phyloP scores from a whole-genome alignment of 2,329 filamentous ascomycete genomes.

The Pleomassaria siparia region DNA sequence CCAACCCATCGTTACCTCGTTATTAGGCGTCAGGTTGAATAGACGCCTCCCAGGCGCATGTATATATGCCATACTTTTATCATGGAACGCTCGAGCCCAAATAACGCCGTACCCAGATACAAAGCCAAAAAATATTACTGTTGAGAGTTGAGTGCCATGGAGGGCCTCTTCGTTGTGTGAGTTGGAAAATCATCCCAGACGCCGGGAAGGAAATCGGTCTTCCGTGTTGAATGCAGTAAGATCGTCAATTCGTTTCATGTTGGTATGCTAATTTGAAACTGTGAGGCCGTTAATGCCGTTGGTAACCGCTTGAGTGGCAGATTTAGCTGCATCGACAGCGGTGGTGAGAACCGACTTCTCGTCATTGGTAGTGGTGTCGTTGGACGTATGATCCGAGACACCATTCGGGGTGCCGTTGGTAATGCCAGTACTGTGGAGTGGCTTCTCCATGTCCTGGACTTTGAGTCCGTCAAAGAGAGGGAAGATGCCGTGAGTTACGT shows the following conservation, averaged over 20 bases:
- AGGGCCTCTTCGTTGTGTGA: constrained; percentile 5
- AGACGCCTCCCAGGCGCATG: constrained; percentile 38
- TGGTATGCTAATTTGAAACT: constrained; percentile 25
- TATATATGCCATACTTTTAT: constrained; percentile 1
- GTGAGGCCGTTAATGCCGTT: constrained; percentile 32
- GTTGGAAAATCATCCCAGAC: constrained; percentile 5
- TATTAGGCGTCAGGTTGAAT: constrained; percentile 45
- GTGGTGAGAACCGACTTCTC: constrained; percentile 16
- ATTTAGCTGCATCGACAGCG: constrained; percentile 28
- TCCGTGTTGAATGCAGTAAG: constrained; percentile 39
- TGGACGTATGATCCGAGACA: too few relatives aligned
- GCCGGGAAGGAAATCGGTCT: constrained; percentile 20
- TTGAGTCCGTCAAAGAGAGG: constrained; percentile 78
- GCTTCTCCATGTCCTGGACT: constrained; percentile 64
- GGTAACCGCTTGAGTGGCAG: constrained; percentile 30
- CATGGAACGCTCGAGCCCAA: background rate
- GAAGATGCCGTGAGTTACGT: constrained; percentile 78
- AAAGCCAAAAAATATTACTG: constrained; percentile 14
- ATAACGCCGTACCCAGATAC: constrained; percentile 10
- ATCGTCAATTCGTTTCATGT: constrained; percentile 10
- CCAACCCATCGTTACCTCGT: constrained; percentile 24
- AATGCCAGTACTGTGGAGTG: constrained; percentile 22
- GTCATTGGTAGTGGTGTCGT: constrained; percentile 12
- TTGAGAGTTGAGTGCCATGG: constrained; percentile 20
- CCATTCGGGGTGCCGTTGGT: constrained; percentile 12